phyloP scores from a whole-genome alignment of 169 alveolate species.

The Cryptosporidium tyzzeri region DNA sequence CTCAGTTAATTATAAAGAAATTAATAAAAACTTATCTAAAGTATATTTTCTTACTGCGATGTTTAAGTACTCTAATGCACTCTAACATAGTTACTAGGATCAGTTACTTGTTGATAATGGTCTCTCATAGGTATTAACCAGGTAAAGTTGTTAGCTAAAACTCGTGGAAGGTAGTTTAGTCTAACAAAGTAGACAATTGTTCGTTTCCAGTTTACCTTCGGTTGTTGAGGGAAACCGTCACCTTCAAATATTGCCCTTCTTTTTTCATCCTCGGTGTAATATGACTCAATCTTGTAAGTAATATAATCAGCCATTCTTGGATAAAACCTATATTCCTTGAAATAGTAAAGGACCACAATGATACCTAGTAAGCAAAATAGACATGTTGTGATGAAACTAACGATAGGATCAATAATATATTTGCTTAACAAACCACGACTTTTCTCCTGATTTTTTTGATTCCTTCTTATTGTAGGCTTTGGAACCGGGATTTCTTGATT shows the following conservation, averaged over 20 bases:
- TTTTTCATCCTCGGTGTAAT: slow-evolving; percentile 70
- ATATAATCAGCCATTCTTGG: slow-evolving; percentile 58
- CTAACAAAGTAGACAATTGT: slow-evolving; percentile 50
- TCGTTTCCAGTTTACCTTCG: slow-evolving; percentile 62
- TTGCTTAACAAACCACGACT: slow-evolving; percentile 18
- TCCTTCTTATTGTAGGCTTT: slow-evolving; percentile 60
- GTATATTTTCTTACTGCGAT: not conserved
- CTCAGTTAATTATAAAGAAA: slow-evolving; percentile 11
- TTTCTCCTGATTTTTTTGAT: slow-evolving; percentile 22
- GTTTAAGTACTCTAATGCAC: slow-evolving; percentile 23
- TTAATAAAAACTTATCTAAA: not conserved
- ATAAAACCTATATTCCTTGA: slow-evolving; percentile 49
- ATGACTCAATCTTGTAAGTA: slow-evolving; percentile 53
- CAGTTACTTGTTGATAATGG: slow-evolving; percentile 48
- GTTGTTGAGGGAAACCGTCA: slow-evolving; percentile 67
- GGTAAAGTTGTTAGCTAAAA: slow-evolving; percentile 48
- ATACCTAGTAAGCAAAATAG: slow-evolving; percentile 52
- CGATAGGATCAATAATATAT: slow-evolving; percentile 48
- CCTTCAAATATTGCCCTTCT: slow-evolving; percentile 76
- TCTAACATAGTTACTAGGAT: slow-evolving; percentile 39
- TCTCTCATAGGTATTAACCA: slow-evolving; percentile 72
- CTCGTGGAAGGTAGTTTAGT: slow-evolving; percentile 43
- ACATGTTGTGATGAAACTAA: slow-evolving; percentile 15
- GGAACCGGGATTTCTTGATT: slow-evolving; percentile 70
- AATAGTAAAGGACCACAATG: slow-evolving; percentile 50